Evolutionary conservation across 2,329 filamentous ascomycete genomes (phyloP).

Genomic region (Exophiala spinifera): DNA sequence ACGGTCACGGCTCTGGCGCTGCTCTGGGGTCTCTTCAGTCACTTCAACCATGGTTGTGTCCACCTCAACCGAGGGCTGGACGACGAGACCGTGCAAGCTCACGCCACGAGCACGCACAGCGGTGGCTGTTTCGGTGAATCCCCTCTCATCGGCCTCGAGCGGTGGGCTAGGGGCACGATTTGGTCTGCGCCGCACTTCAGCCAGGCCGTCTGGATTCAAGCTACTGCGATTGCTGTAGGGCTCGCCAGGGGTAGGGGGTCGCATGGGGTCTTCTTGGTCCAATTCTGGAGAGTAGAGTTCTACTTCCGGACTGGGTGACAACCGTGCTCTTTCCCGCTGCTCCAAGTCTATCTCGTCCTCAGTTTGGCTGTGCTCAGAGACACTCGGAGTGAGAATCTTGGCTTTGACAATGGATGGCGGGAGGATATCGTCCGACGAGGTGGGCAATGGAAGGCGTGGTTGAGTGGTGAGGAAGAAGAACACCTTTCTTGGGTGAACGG

Average conservation of each 20-base stretch:
- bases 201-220: slow-evolving; percentile 31
- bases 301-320: slow-evolving; percentile 89
- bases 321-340: slow-evolving; percentile 57
- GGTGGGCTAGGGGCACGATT: slow-evolving; percentile 79
- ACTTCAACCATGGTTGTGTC: slow-evolving; percentile 36
- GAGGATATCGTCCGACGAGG: slow-evolving; percentile 54
- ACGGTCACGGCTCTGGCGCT: slow-evolving; percentile 44
- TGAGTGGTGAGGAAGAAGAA: slow-evolving; percentile 96
- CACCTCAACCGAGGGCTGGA: slow-evolving; percentile 35
- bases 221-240: slow-evolving; percentile 57
- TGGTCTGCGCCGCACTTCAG: slow-evolving; percentile 37
- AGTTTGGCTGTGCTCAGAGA: slow-evolving; percentile 68
- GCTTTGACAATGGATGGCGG: slow-evolving; percentile 50
- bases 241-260: slow-evolving; percentile 60
- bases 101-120: slow-evolving; percentile 64
- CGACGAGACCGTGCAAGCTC: slow-evolving; percentile 42
- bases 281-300: slow-evolving; percentile 85
- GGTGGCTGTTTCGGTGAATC: slow-evolving; percentile 93
- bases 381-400: slow-evolving; percentile 75
- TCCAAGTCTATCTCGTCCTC: slow-evolving; percentile 69
- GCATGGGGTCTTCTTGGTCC: slow-evolving; percentile 62
- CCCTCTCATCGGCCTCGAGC: slow-evolving; percentile 88
- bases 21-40: slow-evolving; percentile 34
- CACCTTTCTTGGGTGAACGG: slow-evolving; percentile 86
- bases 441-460: slow-evolving; percentile 76